Conservation (phyloP, 441 rosid genomes). For the Gossypium gossypioides region DNA sequence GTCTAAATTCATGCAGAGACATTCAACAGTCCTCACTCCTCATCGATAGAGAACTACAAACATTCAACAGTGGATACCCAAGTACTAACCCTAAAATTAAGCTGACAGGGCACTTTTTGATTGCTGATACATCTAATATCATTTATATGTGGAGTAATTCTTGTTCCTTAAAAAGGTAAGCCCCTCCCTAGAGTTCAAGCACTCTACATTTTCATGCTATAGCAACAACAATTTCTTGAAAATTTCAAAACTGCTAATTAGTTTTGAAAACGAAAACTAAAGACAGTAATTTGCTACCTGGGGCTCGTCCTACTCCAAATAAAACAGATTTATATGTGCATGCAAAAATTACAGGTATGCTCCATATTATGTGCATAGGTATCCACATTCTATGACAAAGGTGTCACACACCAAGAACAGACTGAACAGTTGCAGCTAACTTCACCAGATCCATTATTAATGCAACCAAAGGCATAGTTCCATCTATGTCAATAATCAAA, state of each 20-base stretch:
- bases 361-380: neutral
- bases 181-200: neutral
- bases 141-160: neutral
- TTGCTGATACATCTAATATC: neutral
- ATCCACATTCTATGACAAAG: neutral
- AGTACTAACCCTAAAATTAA: neutral
- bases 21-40: neutral
- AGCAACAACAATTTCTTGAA: neutral
- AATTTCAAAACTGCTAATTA: neutral
- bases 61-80: neutral
- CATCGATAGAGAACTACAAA: neutral
- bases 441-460: neutral
- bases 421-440: neutral
- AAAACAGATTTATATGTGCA: neutral
- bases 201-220: neutral
- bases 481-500: neutral
- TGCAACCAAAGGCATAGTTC: neutral
- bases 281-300: neutral
- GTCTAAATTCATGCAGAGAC: neutral
- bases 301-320: neutral
- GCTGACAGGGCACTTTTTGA: neutral
- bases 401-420: neutral
- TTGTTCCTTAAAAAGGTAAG: neutral
- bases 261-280: neutral
- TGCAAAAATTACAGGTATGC: neutral